A percentile compares a stretch with the other conserved stretches of the same genome.
phyloP scores from a whole-genome alignment of 305 asterid species.

The Fraxinus latifolia region DNA sequence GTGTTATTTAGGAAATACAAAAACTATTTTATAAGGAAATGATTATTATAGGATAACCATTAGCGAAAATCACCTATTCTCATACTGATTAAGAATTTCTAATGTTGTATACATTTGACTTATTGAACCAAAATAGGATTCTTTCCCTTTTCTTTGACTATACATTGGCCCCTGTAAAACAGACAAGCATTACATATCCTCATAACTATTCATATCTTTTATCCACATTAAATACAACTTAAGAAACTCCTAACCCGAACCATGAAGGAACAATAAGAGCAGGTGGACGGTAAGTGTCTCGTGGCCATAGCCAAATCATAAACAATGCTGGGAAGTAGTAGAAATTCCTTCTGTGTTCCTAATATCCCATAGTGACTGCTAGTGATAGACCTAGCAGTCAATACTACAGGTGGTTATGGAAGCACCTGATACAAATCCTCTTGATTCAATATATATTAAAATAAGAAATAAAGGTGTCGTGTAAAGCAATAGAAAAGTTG shows the following conservation, averaged over 20 bases:
- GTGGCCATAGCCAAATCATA: neutral
- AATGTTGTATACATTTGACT: neutral
- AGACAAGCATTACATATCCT: neutral
- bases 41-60: neutral
- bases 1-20: neutral
- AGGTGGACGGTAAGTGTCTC: neutral
- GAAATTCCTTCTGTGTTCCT: neutral
- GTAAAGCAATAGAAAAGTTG: neutral
- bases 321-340: neutral
- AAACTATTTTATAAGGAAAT: neutral
- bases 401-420: neutral
- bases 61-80: neutral
- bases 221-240: neutral
- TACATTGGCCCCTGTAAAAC: neutral
- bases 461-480: neutral
- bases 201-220: neutral
- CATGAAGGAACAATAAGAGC: constrained; percentile 11
- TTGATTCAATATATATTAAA: neutral
- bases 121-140: neutral
- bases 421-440: neutral
- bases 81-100: neutral
- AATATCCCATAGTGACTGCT: neutral
- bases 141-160: neutral
- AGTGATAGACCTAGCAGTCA: neutral
- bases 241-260: neutral